Evolutionary conservation across 1,284 basidiomycete species (phyloP).

Genomic region (Cryptococcus floricola): DNA sequence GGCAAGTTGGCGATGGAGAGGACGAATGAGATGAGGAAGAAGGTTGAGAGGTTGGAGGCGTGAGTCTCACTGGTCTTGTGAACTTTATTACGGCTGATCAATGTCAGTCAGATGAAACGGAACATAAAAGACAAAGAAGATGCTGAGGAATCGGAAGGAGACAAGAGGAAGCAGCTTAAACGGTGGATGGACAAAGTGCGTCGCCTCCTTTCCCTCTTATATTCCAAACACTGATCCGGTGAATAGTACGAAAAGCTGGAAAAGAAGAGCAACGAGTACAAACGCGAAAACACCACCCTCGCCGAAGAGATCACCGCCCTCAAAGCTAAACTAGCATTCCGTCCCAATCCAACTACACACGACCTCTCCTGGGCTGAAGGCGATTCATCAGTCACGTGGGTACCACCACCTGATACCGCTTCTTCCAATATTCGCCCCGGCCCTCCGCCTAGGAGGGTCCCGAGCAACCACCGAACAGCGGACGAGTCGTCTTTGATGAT

Average conservation of each 20-base stretch:
- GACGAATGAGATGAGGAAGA: conserved; percentile 14
- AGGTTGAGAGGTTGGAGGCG: conserved; percentile 11
- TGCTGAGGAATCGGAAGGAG: conserved; percentile 12
- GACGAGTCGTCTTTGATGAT: conserved; percentile 33
- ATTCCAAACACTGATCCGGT: not conserved
- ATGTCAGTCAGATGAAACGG: conserved; percentile 11
- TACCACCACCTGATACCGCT: no score
- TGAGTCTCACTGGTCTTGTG: conserved; percentile 6
- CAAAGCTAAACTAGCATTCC: no score
- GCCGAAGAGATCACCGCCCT: no score
- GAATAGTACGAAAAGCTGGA: conserved; percentile 28
- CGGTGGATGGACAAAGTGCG: conserved; percentile 23
- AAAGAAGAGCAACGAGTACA: conserved; percentile 18
- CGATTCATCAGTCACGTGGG: no score
- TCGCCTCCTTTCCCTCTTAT: not conserved
- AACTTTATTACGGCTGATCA: not conserved
- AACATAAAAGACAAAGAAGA: conserved; percentile 12
- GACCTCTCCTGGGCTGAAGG: no score
- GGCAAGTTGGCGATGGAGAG: conserved; percentile 22
- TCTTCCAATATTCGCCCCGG: no score
- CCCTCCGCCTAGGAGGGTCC: not conserved
- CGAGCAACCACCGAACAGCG: not conserved
- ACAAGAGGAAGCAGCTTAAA: conserved; percentile 27
- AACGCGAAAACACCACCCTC: conserved; percentile 24
- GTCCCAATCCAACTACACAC: no score